Conservation (phyloP, 129 eudicot genomes). For the Arctium lappa region DNA sequence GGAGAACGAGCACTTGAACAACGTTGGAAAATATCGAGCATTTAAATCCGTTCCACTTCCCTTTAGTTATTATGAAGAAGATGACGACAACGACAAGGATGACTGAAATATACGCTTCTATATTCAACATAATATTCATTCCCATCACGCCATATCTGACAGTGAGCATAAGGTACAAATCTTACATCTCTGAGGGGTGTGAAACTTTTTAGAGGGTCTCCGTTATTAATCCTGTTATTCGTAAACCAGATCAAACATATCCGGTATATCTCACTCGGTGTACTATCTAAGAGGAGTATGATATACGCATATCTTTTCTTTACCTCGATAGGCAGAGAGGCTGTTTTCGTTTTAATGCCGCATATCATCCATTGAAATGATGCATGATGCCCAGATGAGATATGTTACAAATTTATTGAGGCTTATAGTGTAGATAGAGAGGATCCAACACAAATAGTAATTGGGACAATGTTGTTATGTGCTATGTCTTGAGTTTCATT, state of each 20-base stretch:
- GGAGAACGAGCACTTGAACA: constrained; percentile 88
- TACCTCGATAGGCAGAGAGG: not conserved
- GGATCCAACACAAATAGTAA: not conserved
- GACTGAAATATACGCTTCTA: constrained; percentile 9
- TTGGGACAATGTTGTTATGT: not conserved
- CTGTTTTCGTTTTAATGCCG: not conserved
- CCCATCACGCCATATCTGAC: not conserved
- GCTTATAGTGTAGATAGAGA: not conserved
- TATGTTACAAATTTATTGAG: not conserved
- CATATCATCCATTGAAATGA: not conserved
- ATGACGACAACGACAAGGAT: constrained; percentile 32
- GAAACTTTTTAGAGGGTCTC: not conserved
- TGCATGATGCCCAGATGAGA: constrained; percentile 4
- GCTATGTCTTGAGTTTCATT: not conserved
- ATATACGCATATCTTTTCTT: not conserved
- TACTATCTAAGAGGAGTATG: not conserved
- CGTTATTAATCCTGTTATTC: not conserved
- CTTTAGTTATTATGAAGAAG: constrained; percentile 56
- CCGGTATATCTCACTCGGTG: not conserved
- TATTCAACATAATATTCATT: not conserved
- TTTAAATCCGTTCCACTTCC: constrained; percentile 87
- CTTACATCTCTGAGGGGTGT: not conserved
- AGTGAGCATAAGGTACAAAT: not conserved
- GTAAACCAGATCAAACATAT: not conserved
- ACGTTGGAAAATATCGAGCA: constrained; percentile 80